These are phyloP conservation scores for Corrigiola litoralis DNA, from an alignment of 179 eudicot species.

Conservation along the genomic window DNA sequence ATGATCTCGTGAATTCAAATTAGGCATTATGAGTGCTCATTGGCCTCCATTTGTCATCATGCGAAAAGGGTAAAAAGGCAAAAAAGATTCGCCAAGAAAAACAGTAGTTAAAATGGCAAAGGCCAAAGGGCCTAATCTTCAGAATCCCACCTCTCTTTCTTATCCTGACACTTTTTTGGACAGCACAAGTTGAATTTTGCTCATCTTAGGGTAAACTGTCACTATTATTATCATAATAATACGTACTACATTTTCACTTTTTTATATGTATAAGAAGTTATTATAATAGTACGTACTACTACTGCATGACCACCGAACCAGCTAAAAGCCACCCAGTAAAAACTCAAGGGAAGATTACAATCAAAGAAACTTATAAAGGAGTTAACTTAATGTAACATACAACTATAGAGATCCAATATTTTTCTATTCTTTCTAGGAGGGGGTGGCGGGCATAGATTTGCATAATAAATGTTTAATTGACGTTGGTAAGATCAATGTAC, in stretches of 20 bases:
- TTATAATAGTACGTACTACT: too few relatives aligned
- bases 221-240: slow-evolving; percentile 1
- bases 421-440: slow-evolving; percentile 24
- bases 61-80: slow-evolving; percentile 1
- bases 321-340: too few relatives aligned
- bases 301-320: too few relatives aligned
- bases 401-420: slow-evolving; percentile 22
- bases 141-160: slow-evolving; percentile 23
- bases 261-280: too few relatives aligned
- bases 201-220: slow-evolving; percentile 2
- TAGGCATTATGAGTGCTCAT: slow-evolving; percentile 8
- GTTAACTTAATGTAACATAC: background rate
- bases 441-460: slow-evolving; percentile 13
- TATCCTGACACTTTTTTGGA: slow-evolving; percentile 26
- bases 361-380: too few relatives aligned
- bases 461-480: slow-evolving; percentile 7
- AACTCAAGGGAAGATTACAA: background rate
- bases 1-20: slow-evolving; percentile 14
- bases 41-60: slow-evolving; percentile 16
- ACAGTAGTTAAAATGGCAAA: background rate
- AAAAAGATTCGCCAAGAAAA: slow-evolving; percentile 23
- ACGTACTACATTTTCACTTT: too few relatives aligned
- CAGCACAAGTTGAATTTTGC: slow-evolving; percentile 5
- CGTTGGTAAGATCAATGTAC: slow-evolving; percentile 5
- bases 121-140: slow-evolving; percentile 20